Conservation (phyloP, 495 filamentous ascomycete genomes). For the Aspergillus mulundensis region DNA sequence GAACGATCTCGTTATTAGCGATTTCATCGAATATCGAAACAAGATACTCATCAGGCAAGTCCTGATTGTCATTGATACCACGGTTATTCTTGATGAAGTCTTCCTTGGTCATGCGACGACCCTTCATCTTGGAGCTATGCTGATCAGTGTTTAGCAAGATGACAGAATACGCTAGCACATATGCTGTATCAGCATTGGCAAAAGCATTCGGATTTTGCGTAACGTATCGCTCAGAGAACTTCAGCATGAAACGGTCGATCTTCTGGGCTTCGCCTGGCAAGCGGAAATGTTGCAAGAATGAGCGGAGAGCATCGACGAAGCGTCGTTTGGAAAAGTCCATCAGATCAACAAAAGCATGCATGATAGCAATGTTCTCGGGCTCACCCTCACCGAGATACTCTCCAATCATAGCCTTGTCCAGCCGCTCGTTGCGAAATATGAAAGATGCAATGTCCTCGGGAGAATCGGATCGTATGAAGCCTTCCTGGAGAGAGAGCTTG, state of each 20-base stretch:
- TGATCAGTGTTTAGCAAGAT: constrained; percentile 96
- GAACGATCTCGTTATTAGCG: constrained; percentile 82
- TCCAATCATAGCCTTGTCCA: constrained; percentile 89
- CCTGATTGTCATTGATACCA: constrained; percentile 94
- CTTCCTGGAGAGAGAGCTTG: constrained; percentile 73
- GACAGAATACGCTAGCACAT: constrained; percentile 92
- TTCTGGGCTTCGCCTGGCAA: constrained; percentile 97
- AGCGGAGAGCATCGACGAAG: constrained; percentile 87
- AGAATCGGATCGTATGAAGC: constrained; percentile 73
- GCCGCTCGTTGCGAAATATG: constrained; percentile 63
- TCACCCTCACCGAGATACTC: constrained; percentile 96
- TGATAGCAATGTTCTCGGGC: constrained; percentile 84
- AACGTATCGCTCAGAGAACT: constrained; percentile 95
- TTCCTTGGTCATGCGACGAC: constrained; percentile 80
- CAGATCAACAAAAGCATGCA: constrained; percentile 94
- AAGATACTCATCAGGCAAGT: constrained; percentile 91
- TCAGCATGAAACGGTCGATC: constrained; percentile 99
- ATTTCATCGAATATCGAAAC: constrained; percentile 90
- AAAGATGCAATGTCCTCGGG: constrained; percentile 85
- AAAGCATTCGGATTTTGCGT: constrained; percentile 95
- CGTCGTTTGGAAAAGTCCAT: constrained; percentile 95
- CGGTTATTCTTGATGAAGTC: constrained; percentile 99
- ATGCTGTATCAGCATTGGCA: constrained; percentile 96
- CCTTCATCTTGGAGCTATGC: constrained; percentile 83
- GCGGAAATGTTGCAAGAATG: constrained; percentile 92